These are phyloP conservation scores for Kwoniella sp. DNA, from an alignment of 768 basidiomycete genomes.

Conservation along the genomic window DNA sequence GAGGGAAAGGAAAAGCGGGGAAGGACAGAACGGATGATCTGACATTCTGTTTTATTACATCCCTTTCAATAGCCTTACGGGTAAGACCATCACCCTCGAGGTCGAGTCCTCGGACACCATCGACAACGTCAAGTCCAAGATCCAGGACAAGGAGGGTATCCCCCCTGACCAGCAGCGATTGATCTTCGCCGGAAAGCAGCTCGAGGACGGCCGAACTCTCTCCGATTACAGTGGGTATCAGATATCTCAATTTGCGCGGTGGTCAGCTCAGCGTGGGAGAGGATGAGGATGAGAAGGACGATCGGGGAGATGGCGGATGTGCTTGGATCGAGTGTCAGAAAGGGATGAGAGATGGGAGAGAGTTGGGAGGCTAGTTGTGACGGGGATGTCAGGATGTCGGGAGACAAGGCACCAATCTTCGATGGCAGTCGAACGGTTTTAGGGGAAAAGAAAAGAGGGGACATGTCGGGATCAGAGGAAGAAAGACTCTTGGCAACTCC, in stretches of 20 bases:
- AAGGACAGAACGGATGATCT: background rate
- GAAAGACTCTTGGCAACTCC: too few species aligned
- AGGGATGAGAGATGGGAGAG: background rate
- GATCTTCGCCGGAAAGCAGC: conserved; percentile 62
- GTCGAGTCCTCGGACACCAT: conserved; percentile 61
- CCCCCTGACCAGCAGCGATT: conserved; percentile 60
- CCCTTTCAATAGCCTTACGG: conserved; percentile 60
- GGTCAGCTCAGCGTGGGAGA: background rate
- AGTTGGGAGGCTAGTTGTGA: too few species aligned
- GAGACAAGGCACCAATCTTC: too few species aligned
- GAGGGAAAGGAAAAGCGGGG: background rate
- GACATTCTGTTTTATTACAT: conserved; percentile 9
- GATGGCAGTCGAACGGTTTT: too few species aligned
- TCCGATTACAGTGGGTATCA: conserved; percentile 55
- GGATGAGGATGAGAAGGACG: background rate
- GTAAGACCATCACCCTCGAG: conserved; percentile 72
- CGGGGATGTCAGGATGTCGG: too few species aligned
- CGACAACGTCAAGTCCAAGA: conserved; percentile 60
- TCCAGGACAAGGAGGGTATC: conserved; percentile 59
- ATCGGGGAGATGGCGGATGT: background rate
- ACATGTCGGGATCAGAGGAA: too few species aligned
- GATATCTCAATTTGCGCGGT: background rate
- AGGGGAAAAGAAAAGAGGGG: too few species aligned
- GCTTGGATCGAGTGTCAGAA: background rate
- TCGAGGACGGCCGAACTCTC: conserved; percentile 59